These are phyloP conservation scores for Sporisorium iseilematis-ciliati DNA, from an alignment of 1,284 basidiomycete species.

Conservation along the genomic window DNA sequence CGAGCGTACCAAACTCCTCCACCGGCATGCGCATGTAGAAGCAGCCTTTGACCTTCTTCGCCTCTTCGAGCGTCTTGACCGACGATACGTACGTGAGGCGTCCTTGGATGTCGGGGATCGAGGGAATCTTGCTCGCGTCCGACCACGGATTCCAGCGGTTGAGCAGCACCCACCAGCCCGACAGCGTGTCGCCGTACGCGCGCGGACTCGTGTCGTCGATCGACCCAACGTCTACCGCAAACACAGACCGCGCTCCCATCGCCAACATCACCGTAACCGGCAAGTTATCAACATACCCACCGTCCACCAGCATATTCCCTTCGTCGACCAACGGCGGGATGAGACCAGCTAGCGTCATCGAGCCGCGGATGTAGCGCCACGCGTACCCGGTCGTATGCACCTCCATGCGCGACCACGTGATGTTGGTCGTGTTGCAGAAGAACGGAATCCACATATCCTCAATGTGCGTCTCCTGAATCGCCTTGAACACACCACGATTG, in stretches of 20 bases:
- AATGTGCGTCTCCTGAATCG: slow-evolving; percentile 73
- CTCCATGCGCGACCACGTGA: slow-evolving; percentile 95
- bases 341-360: slow-evolving; percentile 96
- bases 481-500: slow-evolving; percentile 54
- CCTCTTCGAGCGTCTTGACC: slow-evolving; percentile 92
- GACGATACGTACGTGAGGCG: slow-evolving; percentile 96
- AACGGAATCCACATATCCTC: slow-evolving; percentile 99
- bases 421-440: slow-evolving; percentile 99
- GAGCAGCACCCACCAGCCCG: slow-evolving; percentile 95
- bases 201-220: slow-evolving; percentile 96
- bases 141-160: slow-evolving; percentile 80
- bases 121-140: slow-evolving; percentile 82
- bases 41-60: slow-evolving; percentile 87
- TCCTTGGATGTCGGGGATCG: slow-evolving; percentile 95
- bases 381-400: slow-evolving; percentile 92
- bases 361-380: slow-evolving; percentile 80
- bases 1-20: slow-evolving; percentile 65
- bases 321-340: slow-evolving; percentile 95
- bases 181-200: slow-evolving; percentile 93
- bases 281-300: slow-evolving; percentile 56
- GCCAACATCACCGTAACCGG: slow-evolving; percentile 90
- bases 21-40: slow-evolving; percentile 96
- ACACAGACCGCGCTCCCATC: slow-evolving; percentile 90
- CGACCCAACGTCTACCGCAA: slow-evolving; percentile 93
- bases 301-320: slow-evolving; percentile 76